Evolutionary conservation across 2,329 filamentous ascomycete genomes (phyloP).

Genomic region (Chaetomiaceae sp.): DNA sequence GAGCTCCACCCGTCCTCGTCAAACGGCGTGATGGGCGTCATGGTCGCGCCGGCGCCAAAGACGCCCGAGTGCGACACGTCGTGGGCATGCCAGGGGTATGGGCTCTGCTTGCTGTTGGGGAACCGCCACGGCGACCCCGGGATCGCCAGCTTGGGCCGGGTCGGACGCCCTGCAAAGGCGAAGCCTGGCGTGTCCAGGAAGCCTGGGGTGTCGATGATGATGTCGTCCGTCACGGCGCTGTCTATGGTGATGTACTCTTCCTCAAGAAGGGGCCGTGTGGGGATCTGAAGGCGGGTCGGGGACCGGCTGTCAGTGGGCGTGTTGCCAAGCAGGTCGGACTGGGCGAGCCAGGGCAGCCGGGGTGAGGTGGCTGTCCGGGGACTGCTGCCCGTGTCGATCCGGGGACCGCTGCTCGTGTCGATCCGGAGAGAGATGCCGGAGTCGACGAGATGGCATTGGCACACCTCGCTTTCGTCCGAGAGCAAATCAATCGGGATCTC

Average conservation of each 20-base stretch:
- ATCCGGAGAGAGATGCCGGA: not conserved
- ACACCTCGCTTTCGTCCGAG: not conserved
- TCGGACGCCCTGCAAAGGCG: not conserved
- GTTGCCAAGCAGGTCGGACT: not conserved
- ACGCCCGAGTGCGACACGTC: conserved; percentile 16
- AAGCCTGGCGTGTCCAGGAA: not conserved
- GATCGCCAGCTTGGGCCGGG: conserved; percentile 6
- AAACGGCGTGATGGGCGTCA: conserved; percentile 25
- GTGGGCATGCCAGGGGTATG: conserved; percentile 18
- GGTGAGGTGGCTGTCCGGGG: conserved; percentile 12
- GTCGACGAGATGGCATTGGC: not conserved
- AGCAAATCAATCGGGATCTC: not conserved
- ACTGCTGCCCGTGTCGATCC: not conserved
- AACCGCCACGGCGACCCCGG: conserved; percentile 18
- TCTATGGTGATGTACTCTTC: conserved; percentile 14
- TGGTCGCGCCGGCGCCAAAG: conserved; percentile 19
- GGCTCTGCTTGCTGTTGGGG: conserved; percentile 17
- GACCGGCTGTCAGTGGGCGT: conserved; percentile 13
- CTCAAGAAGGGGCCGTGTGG: conserved; percentile 8
- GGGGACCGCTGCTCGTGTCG: not conserved
- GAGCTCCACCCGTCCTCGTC: conserved; percentile 18
- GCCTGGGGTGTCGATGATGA: conserved; percentile 15
- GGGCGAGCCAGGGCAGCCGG: conserved; percentile 17
- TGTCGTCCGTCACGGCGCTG: conserved; percentile 19
- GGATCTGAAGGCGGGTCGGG: conserved; percentile 19